Evolutionary conservation across 495 filamentous ascomycete species (phyloP), one percentile per base, ranked within the genome.

Genomic region (Xylaria flabelliformis): DNA sequence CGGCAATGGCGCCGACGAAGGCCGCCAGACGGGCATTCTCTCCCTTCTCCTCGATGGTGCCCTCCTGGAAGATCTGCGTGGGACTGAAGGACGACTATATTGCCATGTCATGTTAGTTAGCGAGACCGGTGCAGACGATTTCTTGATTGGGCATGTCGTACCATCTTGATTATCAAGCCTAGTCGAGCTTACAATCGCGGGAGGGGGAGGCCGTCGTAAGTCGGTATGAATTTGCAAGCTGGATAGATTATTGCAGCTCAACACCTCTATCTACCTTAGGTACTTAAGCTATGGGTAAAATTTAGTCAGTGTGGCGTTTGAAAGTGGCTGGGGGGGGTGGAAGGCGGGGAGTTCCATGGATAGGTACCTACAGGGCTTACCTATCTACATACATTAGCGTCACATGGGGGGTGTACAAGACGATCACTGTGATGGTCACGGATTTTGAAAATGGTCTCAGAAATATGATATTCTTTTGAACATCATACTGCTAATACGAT

Each of bases 1-100:
- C 95, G 39, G 96, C 96, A 78, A 99, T 98, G 76, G 97, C 96
- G 79, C 95, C 95, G 59, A 98, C 95, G 75, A 98, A 99, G 65
- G 94, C 94, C 1, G 93, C 93, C 72, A 99, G 90, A 88, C 96
- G 94, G 73, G 96, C 96, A 91, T 99, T 99, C 86, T 99, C 96
- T 77, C 96, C 96, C 83, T 97, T 98, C 87, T 99, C 95, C 85
- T 99, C 94, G 65, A 91, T 94, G 70, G 97, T 95, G 81, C 97
- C 96, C 82, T 98, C 94, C 76, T 92, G 93, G 85, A 99, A 98
- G 85, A 99, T 99, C 82, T 99, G 96, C 63, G 94, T 98, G 75
- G 96, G 95, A 83, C 94, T 97, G 74, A 89, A 89, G 48, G 86
- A 88, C 69, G 86, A 81, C 86, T 87, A 69, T 46, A 48, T 56